Evolutionary conservation across 2,329 filamentous ascomycete genomes (phyloP).

Genomic region (Hyphodiscus sp.): DNA sequence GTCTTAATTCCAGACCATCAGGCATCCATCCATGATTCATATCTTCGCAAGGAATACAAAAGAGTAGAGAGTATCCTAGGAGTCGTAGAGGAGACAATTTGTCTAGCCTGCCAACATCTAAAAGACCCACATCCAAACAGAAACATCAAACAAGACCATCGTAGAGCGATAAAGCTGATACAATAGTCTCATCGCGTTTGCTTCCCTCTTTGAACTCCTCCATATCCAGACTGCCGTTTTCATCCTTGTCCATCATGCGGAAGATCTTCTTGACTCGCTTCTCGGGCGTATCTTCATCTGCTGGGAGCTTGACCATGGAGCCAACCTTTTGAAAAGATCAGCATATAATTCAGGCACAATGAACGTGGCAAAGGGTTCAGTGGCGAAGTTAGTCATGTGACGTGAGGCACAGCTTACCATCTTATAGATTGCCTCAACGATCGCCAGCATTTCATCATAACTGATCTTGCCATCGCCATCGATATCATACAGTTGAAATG

Average conservation of each 20-base stretch:
- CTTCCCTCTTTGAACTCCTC: conserved; percentile 98
- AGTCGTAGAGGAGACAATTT: neutral
- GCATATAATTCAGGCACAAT: neutral
- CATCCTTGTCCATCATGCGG: conserved; percentile 99
- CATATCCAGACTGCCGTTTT: conserved; percentile 95
- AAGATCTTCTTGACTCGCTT: conserved; percentile 98
- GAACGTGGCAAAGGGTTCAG: neutral
- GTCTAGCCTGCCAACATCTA: neutral
- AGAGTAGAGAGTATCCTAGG: neutral
- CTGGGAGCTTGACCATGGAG: conserved; percentile 97
- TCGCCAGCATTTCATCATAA: conserved; percentile 98
- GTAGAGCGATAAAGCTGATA: conserved; percentile 92
- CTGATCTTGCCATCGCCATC: conserved; percentile 98
- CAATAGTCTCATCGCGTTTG: conserved; percentile 97
- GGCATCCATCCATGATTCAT: neutral
- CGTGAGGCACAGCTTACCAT: conserved; percentile 58
- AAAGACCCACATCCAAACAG: neutral
- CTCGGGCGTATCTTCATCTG: conserved; percentile 98
- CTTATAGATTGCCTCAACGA: conserved; percentile 99
- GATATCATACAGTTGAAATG: conserved; percentile 98
- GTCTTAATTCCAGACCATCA: neutral
- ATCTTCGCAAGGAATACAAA: neutral
- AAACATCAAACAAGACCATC: conserved; percentile 74
- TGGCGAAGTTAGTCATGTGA: conserved; percentile 1
- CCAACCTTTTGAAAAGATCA: conserved; percentile 62